These are phyloP conservation scores for Protea cynaroides DNA, from an alignment of 164 flowering plant genomes.

Conservation along the genomic window DNA sequence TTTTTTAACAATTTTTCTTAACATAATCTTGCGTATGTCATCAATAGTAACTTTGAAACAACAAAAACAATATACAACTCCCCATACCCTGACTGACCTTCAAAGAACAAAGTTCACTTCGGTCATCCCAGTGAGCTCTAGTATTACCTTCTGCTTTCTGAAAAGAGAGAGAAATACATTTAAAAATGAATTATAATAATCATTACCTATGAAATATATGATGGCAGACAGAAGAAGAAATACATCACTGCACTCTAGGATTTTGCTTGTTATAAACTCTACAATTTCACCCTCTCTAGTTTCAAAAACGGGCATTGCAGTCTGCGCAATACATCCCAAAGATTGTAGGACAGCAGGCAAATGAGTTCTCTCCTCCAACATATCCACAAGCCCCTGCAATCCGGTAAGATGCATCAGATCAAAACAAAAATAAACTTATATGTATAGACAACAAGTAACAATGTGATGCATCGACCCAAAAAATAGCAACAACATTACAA, in stretches of 20 bases:
- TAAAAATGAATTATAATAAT: conserved; percentile 1
- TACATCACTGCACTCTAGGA: conserved; percentile 58
- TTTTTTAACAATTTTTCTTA: conserved; percentile 2
- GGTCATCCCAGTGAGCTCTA: conserved; percentile 60
- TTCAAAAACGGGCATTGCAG: conserved; percentile 95
- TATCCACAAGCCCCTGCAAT: conserved; percentile 89
- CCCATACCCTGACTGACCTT: conserved; percentile 53
- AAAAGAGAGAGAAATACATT: conserved; percentile 10
- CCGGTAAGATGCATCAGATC: conserved; percentile 14
- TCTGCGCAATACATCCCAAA: conserved; percentile 93
- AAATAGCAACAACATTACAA: conserved; percentile 1
- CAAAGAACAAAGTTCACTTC: conserved; percentile 76
- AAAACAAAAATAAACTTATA: not conserved
- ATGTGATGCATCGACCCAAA: no score
- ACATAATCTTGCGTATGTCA: not conserved
- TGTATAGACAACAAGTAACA: no score
- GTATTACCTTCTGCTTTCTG: conserved; percentile 50
- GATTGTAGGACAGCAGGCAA: conserved; percentile 91
- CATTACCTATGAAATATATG: not conserved
- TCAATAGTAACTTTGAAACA: conserved; percentile 5
- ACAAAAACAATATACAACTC: conserved; percentile 7
- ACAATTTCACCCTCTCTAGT: conserved; percentile 86
- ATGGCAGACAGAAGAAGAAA: conserved; percentile 13
- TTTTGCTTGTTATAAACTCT: conserved; percentile 57
- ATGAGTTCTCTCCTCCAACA: conserved; percentile 74